Evolutionary conservation across 2,329 filamentous ascomycete species (phyloP).

Genomic region (Talaromyces sp.): DNA sequence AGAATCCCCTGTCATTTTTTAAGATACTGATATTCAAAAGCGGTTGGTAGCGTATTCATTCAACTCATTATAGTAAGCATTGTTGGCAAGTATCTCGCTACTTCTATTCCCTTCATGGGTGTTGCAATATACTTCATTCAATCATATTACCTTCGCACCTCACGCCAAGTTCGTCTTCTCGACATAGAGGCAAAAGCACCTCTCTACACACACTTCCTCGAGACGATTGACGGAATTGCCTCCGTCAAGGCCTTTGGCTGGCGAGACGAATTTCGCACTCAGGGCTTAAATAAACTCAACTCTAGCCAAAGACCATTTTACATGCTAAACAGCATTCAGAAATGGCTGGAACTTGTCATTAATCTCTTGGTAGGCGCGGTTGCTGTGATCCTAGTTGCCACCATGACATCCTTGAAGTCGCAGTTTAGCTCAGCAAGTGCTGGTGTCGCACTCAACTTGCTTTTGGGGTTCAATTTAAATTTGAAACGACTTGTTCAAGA

Average conservation of each 20-base stretch:
- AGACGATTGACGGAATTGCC: constrained; percentile 51
- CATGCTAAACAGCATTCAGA: constrained; percentile 47
- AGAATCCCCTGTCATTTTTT: background rate
- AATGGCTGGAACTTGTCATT: constrained; percentile 41
- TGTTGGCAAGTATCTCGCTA: background rate
- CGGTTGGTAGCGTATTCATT: background rate
- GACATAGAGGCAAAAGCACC: constrained; percentile 41
- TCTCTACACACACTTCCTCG: constrained; percentile 56
- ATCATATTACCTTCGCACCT: background rate
- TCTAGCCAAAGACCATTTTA: constrained; percentile 49
- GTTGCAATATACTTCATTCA: background rate
- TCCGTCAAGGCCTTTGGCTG: constrained; percentile 57
- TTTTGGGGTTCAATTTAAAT: constrained; percentile 50
- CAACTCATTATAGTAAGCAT: background rate
- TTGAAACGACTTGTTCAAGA: constrained; percentile 47
- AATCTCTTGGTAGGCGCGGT: constrained; percentile 46
- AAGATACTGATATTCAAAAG: background rate
- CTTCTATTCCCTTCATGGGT: background rate
- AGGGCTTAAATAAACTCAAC: constrained; percentile 42
- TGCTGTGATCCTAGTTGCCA: constrained; percentile 44
- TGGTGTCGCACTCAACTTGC: constrained; percentile 51
- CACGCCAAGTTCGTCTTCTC: constrained; percentile 38
- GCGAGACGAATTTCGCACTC: constrained; percentile 42
- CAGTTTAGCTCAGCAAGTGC: constrained; percentile 46
- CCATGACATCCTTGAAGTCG: constrained; percentile 41